Evolutionary conservation across 2,329 filamentous ascomycete species (phyloP), one percentile per base, ranked within the genome.

Genomic region (Pyrenochaeta sp.): DNA sequence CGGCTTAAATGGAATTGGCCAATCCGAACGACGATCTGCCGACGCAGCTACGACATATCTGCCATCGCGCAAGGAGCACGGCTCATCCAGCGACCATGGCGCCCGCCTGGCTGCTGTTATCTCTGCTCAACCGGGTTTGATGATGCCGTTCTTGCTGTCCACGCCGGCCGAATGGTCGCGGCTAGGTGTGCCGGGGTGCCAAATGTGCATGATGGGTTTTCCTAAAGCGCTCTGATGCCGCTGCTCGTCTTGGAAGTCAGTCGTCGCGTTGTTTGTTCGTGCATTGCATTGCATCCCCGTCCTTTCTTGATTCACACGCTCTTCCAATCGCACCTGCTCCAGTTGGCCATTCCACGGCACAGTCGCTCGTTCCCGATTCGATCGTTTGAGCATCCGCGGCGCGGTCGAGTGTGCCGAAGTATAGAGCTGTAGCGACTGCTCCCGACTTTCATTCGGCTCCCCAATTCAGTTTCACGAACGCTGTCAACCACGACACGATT

Each of bases 1-100:
- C 36, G 53, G 39, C 50, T 60, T 50, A 40, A 45, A 34, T 12
- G 10, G 22, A 37, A 10, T 39, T 45, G 22, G 25, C 56, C 52
- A 56, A 56, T 56, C 25, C 4, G 5, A 15, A 2, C 5, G 19
- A 2, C n/a, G 5, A 36, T 34, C 12, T 34, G 28, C 45, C 27
- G 45, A 28, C 27, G 45, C 4, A 5, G 10, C 30, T 32, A 34
- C 15, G 25, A 9, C 42, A 15, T 2, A 44, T 44, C 5, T 13
- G 36, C 13, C 13, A 39, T 39, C 9, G 15, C 13, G 13, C 36
- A n/a, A 6, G 4, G 13, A n/a, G 36, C 36, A 39, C 36, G 36
- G 13, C 15, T 39, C 36, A 5, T 2, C 15, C 2, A 3, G 36
- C n/a, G 15, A 4, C 5, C 36, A 5, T 8, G 4, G 36, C 36